These are phyloP conservation scores for Lachnellula arida DNA, from an alignment of 2,329 filamentous ascomycete species.

Conservation along the genomic window DNA sequence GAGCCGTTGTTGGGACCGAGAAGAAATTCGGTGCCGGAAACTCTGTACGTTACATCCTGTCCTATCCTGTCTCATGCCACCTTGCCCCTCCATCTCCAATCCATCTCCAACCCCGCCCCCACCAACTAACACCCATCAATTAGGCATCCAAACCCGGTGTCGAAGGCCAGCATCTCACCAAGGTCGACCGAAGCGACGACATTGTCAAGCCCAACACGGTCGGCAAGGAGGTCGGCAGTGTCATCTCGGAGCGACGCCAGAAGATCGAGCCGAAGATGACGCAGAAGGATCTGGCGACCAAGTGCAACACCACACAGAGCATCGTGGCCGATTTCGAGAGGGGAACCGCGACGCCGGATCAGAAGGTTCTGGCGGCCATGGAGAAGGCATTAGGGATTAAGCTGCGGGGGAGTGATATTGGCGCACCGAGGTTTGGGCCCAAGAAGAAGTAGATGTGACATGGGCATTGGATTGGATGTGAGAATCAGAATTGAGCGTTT, in stretches of 20 bases:
- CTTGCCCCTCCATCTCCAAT: neutral
- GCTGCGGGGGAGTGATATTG: slow-evolving; percentile 80
- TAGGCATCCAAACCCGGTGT: slow-evolving; percentile 48
- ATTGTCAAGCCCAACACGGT: slow-evolving; percentile 96
- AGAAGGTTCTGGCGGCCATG: slow-evolving; percentile 73
- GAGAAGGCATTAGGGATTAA: slow-evolving; percentile 85
- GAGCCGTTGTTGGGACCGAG: slow-evolving; percentile 74
- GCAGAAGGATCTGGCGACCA: slow-evolving; percentile 80
- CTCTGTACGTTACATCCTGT: slow-evolving; percentile 56
- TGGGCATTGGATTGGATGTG: neutral
- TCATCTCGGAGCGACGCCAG: slow-evolving; percentile 74
- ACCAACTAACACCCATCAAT: slow-evolving; percentile 6
- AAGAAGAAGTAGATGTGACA: slow-evolving; percentile 24
- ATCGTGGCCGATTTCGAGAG: slow-evolving; percentile 84
- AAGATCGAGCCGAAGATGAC: slow-evolving; percentile 92
- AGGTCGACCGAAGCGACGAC: slow-evolving; percentile 95
- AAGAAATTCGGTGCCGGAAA: slow-evolving; percentile 86
- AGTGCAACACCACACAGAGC: slow-evolving; percentile 80
- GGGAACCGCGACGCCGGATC: slow-evolving; percentile 72
- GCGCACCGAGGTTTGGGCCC: slow-evolving; percentile 70
- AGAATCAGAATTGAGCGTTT: neutral
- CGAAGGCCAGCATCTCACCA: slow-evolving; percentile 93
- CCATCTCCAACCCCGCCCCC: neutral
- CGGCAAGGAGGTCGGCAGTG: slow-evolving; percentile 73
- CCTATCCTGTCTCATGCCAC: too few species aligned